Percentiles rank a stretch among this genome's conserved stretches.
Evolutionary conservation across 495 filamentous ascomycete genomes (phyloP).

Genomic region (Podospora comata): DNA sequence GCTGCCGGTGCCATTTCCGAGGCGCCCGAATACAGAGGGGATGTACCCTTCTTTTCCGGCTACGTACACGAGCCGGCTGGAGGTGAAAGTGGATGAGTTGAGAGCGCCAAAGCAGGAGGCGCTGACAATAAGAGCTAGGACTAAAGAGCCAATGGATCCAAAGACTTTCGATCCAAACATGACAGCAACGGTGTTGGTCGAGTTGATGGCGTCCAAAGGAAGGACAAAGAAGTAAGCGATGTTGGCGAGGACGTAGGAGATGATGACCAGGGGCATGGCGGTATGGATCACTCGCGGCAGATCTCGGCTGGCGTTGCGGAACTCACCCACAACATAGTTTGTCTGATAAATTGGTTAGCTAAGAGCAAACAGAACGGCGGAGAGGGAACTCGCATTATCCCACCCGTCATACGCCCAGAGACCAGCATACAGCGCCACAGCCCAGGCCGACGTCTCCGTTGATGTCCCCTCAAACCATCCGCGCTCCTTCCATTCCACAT

Average conservation of each 20-base stretch:
- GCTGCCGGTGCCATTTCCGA: slow-evolving; percentile 62
- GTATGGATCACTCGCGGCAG: slow-evolving; percentile 95
- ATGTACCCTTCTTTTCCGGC: slow-evolving; percentile 96
- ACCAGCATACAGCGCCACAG: slow-evolving; percentile 90
- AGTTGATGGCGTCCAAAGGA: slow-evolving; percentile 73
- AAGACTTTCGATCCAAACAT: slow-evolving; percentile 91
- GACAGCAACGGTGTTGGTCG: slow-evolving; percentile 87
- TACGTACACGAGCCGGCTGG: slow-evolving; percentile 84
- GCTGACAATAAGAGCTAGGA: slow-evolving; percentile 85
- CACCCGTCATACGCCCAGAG: slow-evolving; percentile 98
- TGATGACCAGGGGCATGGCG: slow-evolving; percentile 90
- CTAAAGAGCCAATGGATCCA: slow-evolving; percentile 72
- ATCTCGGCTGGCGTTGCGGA: slow-evolving; percentile 84
- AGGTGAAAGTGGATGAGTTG: slow-evolving; percentile 93
- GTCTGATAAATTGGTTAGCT: slow-evolving; percentile 52
- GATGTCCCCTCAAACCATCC: slow-evolving; percentile 89
- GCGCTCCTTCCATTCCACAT: slow-evolving; percentile 78
- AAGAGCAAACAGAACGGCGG: slow-evolving; percentile 2
- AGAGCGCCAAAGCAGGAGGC: slow-evolving; percentile 88
- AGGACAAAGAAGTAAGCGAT: slow-evolving; percentile 92
- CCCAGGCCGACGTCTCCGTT: slow-evolving; percentile 75
- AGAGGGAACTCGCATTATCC: slow-evolving; percentile 75
- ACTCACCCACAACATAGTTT: slow-evolving; percentile 96
- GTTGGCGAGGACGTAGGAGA: slow-evolving; percentile 87
- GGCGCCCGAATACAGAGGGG: slow-evolving; percentile 74